Evolutionary conservation across 208 protist genomes (phyloP), one percentile per base, ranked within the genome.

Genomic region (Leishmania tarentolae): DNA sequence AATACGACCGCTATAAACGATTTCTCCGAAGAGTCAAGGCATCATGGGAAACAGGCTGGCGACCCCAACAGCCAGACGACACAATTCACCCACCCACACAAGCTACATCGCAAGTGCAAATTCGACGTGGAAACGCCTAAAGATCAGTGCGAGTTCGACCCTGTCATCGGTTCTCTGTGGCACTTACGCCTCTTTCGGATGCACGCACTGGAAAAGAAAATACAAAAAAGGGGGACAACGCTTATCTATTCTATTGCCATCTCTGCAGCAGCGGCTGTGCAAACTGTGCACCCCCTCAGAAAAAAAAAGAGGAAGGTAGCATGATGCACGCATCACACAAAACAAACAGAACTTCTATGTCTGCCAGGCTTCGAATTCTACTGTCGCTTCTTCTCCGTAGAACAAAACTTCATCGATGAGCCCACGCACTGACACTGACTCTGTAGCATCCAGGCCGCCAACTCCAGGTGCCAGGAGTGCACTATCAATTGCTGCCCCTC

Each of bases 281-380:
- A 75, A 56, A 56, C 17, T 35, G 13, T 21, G 72, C 35, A 63
- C 17, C 19, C 72, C 15, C 3, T 42, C 19, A 44, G 46, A 1
- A 68, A 70, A 42, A 17, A 83, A 78, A 17, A 83, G 70, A 59
- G 19, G 31, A 76, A 61, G 5, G 35, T 35, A 40, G 50, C 21
- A 46, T 47, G 72, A 28, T 61, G 40, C 35, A 61, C 6, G 13
- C 7, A 47, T 37, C 56, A 63, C 31, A 7, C n/a, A 65, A n/a
- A 37, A 15, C 31, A 40, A 65, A 52, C 40, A 42, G 17, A 15
- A 47, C 5, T 28, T 73, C 44, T 52, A 73, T 73, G 2, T 17
- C 44, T 73, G 44, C 28, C 44, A 31, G 31, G 24, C 37, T 52
- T 52, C 68, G 11, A 73, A 28, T 46, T 70, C 65, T 70, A 46